Conservation (phyloP, 495 filamentous ascomycete genomes). For the Geoglossum glabrum region DNA sequence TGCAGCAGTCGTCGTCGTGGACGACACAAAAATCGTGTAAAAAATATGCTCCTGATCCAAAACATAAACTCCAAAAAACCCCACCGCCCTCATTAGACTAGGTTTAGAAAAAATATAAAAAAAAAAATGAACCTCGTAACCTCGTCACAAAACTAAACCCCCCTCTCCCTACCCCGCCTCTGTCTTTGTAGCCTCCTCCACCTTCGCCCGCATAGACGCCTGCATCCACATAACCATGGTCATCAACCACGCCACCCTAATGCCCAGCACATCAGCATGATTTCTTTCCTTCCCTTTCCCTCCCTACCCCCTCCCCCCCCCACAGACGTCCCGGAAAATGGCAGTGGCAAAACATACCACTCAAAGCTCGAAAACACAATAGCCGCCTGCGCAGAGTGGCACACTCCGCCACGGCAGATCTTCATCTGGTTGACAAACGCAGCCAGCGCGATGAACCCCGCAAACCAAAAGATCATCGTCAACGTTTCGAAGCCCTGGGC, state of each 20-base stretch:
- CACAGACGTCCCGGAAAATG: not conserved
- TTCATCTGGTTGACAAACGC: conserved; percentile 30
- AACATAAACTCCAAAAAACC: no score
- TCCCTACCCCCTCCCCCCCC: no score
- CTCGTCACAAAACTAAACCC: no score
- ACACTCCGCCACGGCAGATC: conserved; percentile 26
- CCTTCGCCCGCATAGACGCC: not conserved
- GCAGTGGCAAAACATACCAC: conserved; percentile 21
- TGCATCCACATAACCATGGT: not conserved
- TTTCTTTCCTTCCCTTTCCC: not conserved
- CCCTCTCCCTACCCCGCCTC: not conserved
- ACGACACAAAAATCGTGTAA: no score
- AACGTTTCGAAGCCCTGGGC: conserved; percentile 30
- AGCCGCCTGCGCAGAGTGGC: conserved; percentile 28
- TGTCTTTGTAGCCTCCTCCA: not conserved
- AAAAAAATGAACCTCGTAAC: no score
- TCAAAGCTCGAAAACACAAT: conserved; percentile 35
- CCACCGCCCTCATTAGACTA: no score
- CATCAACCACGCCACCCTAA: not conserved
- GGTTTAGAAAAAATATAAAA: no score
- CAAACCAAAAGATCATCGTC: conserved; percentile 81
- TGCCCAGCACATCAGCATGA: not conserved
- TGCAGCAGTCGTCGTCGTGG: no score
- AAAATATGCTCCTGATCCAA: no score
- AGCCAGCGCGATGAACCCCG: conserved; percentile 56